phyloP scores from a whole-genome alignment of 139 green algal genomes.

The Coelastrella sp. region DNA sequence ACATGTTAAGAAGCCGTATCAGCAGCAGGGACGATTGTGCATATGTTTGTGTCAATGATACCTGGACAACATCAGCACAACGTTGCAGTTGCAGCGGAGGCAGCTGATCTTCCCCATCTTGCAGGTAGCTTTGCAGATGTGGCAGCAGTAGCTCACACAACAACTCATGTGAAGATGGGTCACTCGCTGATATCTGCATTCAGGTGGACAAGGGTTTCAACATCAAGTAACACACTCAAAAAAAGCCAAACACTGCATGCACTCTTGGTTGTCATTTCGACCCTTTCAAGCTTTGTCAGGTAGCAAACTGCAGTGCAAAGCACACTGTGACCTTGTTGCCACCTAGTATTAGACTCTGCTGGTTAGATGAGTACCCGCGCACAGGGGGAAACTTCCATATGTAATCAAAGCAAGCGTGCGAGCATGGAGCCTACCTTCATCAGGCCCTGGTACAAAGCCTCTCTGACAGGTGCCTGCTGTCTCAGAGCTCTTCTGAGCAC shows the following conservation, averaged over 20 bases:
- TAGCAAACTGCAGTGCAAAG: no score
- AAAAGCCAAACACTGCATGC: no score
- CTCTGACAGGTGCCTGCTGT: slow-evolving; percentile 59
- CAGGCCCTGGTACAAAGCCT: slow-evolving; percentile 59
- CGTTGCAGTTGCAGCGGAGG: slow-evolving; percentile 58
- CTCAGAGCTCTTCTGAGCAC: slow-evolving; percentile 52
- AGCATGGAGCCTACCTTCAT: slow-evolving; percentile 30
- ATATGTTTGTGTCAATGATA: background rate
- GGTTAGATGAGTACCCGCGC: no score
- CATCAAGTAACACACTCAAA: no score
- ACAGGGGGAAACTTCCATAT: no score
- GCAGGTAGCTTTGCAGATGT: slow-evolving; percentile 54
- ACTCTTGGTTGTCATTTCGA: no score
- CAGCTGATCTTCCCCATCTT: slow-evolving; percentile 31
- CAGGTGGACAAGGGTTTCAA: background rate
- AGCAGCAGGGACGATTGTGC: no score
- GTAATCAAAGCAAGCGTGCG: no score
- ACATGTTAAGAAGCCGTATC: no score
- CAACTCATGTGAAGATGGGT: slow-evolving; percentile 47
- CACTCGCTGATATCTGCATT: slow-evolving; percentile 25
- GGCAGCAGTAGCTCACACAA: slow-evolving; percentile 66
- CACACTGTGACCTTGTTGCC: no score
- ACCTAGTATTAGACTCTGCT: no score
- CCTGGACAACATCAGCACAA: slow-evolving; percentile 33
- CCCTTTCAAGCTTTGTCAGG: no score